These are phyloP conservation scores for Aspergillus heteromorphus DNA, from an alignment of 495 filamentous ascomycete genomes.

Conservation along the genomic window DNA sequence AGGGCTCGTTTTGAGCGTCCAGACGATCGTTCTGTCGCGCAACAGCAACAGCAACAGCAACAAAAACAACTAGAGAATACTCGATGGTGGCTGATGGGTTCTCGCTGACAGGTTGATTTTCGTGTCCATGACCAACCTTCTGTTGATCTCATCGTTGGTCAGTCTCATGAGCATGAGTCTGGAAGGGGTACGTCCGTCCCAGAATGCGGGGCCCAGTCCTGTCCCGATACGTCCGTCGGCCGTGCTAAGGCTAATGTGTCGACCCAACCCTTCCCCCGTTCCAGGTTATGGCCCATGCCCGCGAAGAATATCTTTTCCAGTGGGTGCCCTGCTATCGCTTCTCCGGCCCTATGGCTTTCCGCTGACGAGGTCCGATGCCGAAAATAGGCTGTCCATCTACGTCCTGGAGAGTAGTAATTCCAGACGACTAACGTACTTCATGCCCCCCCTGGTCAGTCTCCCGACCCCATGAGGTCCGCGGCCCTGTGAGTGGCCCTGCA, in stretches of 20 bases:
- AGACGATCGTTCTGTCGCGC: not conserved
- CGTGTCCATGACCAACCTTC: constrained; percentile 79
- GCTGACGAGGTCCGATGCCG: constrained; percentile 9
- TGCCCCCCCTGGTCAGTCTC: constrained; percentile 53
- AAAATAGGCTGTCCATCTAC: constrained; percentile 53
- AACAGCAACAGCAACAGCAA: not conserved
- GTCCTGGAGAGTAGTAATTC: constrained; percentile 72
- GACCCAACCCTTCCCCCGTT: constrained; percentile 7
- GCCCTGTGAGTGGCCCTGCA: constrained; percentile 3
- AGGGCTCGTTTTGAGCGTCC: not conserved
- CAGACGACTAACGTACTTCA: constrained; percentile 75
- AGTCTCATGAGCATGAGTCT: constrained; percentile 88
- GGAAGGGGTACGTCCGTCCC: constrained; percentile 61
- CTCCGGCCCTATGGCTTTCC: not conserved
- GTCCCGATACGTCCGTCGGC: not conserved
- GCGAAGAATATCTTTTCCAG: constrained; percentile 83
- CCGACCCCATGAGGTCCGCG: not conserved
- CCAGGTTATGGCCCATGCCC: constrained; percentile 55
- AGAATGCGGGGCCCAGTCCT: not conserved
- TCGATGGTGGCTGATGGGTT: constrained; percentile 12
- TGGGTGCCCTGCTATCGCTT: constrained; percentile 33
- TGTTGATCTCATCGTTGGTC: constrained; percentile 86
- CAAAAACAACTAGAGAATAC: too few species aligned
- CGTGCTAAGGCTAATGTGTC: constrained; percentile 13
- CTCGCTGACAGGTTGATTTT: constrained; percentile 56